Conservation (phyloP, 163 green algal genomes). For the Trebouxia gelatinosa region DNA sequence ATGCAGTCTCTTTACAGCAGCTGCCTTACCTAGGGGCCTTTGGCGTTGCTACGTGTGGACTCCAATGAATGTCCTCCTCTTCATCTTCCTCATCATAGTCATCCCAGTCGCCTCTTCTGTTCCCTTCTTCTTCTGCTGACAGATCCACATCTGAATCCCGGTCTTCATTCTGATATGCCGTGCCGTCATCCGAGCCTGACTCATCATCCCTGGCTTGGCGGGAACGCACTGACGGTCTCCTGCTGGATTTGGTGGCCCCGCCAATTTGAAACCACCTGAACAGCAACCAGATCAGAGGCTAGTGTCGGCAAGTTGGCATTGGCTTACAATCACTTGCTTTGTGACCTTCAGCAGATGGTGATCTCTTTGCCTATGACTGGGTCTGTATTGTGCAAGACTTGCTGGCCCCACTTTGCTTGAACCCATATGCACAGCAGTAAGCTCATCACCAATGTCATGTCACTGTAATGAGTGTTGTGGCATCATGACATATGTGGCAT, state of each 20-base stretch:
- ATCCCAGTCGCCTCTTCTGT: background rate
- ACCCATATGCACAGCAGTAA: background rate
- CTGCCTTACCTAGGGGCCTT: background rate
- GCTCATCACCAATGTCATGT: too few relatives aligned
- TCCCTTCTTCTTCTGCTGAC: slow-evolving; percentile 9
- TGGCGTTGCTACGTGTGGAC: background rate
- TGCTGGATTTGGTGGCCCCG: background rate
- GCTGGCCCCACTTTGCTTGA: background rate
- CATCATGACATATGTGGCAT: background rate
- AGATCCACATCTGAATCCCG: background rate
- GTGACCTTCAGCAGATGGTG: background rate
- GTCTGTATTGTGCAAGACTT: background rate
- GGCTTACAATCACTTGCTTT: background rate
- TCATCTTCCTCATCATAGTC: background rate
- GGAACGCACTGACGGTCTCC: background rate
- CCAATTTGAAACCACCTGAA: slow-evolving; percentile 28
- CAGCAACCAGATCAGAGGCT: background rate
- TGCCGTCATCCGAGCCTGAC: slow-evolving; percentile 10
- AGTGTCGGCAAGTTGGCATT: background rate
- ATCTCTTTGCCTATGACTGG: too few relatives aligned
- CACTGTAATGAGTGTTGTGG: too few relatives aligned
- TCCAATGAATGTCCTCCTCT: slow-evolving; percentile 13
- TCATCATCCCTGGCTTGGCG: slow-evolving; percentile 4
- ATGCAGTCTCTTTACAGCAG: too few relatives aligned
- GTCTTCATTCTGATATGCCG: slow-evolving; percentile 17